Conservation (phyloP, 768 basidiomycete genomes). For the Tricholoma saponaceum region DNA sequence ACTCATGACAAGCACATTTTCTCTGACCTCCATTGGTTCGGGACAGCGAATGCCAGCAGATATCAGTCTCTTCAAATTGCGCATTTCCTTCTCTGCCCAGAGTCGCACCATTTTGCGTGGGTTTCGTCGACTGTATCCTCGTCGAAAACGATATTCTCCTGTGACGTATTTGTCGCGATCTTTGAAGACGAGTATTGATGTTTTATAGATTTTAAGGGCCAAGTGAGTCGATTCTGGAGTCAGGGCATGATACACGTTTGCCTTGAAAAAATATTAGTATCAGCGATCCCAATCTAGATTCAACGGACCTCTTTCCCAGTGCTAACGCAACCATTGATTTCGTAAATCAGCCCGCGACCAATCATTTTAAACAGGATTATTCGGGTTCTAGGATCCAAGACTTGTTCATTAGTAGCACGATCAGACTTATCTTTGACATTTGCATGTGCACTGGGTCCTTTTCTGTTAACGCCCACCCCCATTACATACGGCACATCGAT, state of each 20-base stretch:
- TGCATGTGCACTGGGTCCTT: conserved; percentile 84
- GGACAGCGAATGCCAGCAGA: conserved; percentile 86
- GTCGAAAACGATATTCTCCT: conserved; percentile 92
- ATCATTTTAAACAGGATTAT: conserved; percentile 97
- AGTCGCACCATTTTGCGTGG: conserved; percentile 98
- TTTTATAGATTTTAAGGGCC: conserved; percentile 98
- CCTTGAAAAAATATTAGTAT: conserved; percentile 41
- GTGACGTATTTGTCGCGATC: conserved; percentile 96
- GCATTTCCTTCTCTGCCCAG: conserved; percentile 99
- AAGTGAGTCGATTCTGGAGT: conserved; percentile 54
- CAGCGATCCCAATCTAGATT: conserved; percentile 1
- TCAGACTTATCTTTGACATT: conserved; percentile 96
- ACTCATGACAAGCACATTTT: conserved; percentile 95
- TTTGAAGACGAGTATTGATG: conserved; percentile 95
- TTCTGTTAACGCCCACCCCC: conserved; percentile 81
- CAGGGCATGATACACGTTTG: conserved; percentile 94
- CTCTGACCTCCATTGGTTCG: conserved; percentile 87
- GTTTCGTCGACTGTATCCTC: conserved; percentile 85
- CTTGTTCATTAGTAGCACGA: conserved; percentile 95
- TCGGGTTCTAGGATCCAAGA: conserved; percentile 92
- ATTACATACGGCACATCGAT: conserved; percentile 71
- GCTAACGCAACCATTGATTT: conserved; percentile 94
- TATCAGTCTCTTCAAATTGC: conserved; percentile 83
- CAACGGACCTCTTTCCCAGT: conserved; percentile 90
- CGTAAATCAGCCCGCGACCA: conserved; percentile 79